Evolutionary conservation across 208 protist species (phyloP).

Genomic region (Novymonas esmeraldas): DNA sequence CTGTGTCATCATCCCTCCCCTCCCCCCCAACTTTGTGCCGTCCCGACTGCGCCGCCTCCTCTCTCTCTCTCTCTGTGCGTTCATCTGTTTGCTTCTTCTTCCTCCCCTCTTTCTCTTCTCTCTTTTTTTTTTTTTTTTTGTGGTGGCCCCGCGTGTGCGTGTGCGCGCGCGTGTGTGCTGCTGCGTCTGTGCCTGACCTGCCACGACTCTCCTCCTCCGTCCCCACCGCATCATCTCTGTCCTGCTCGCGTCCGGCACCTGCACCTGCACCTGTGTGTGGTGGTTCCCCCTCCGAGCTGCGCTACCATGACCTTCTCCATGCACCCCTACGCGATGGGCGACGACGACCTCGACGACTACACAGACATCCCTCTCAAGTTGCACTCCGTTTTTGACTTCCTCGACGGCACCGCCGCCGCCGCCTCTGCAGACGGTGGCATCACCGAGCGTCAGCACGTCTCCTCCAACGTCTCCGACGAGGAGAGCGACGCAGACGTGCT

Average conservation of each 20-base stretch:
- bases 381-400: constrained; percentile 24
- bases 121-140: background rate
- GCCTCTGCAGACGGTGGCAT: background rate
- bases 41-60: background rate
- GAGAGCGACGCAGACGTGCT: constrained; percentile 11
- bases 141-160: background rate
- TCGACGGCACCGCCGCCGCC: constrained; percentile 2
- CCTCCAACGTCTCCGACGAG: constrained; percentile 16
- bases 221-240: background rate
- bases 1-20: background rate
- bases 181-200: background rate
- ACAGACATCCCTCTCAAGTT: constrained; percentile 26
- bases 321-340: constrained; percentile 7
- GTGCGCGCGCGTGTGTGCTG: background rate
- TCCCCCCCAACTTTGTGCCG: background rate
- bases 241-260: background rate
- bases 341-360: constrained; percentile 26
- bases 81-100: background rate
- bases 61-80: background rate
- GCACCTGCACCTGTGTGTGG: too few species aligned
- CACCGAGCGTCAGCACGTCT: constrained; percentile 20
- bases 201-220: background rate
- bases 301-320: constrained; percentile 11
- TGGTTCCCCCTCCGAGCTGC: too few species aligned
- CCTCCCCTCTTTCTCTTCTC: background rate